These are phyloP conservation scores for Candida maris DNA, from an alignment of 805 yeast genomes.

Conservation along the genomic window DNA sequence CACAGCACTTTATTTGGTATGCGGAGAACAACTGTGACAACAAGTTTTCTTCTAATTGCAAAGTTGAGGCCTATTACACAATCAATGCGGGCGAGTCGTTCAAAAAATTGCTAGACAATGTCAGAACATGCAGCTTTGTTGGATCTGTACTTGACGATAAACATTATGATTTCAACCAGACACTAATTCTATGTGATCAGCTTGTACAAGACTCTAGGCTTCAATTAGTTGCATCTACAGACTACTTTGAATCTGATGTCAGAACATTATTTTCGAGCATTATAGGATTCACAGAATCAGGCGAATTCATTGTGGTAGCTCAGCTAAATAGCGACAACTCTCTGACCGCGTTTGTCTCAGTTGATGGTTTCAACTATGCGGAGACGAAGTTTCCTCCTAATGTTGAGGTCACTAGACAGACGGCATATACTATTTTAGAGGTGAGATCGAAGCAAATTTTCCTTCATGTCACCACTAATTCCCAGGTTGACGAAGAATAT, in stretches of 20 bases:
- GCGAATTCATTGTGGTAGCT: slow-evolving; percentile 74
- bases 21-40: slow-evolving; percentile 59
- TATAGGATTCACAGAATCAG: slow-evolving; percentile 70
- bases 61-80: slow-evolving; percentile 56
- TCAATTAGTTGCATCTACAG: slow-evolving; percentile 43
- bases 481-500: slow-evolving; percentile 48
- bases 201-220: slow-evolving; percentile 27
- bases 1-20: slow-evolving; percentile 62
- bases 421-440: slow-evolving; percentile 77
- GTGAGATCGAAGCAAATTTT: slow-evolving; percentile 69
- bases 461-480: slow-evolving; percentile 73
- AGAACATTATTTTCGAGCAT: slow-evolving; percentile 49
- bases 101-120: slow-evolving; percentile 48
- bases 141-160: slow-evolving; percentile 44
- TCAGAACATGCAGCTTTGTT: slow-evolving; percentile 63
- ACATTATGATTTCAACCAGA: slow-evolving; percentile 32
- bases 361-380: slow-evolving; percentile 74
- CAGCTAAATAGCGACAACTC: slow-evolving; percentile 46
- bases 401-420: slow-evolving; percentile 54
- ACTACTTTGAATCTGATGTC: slow-evolving; percentile 44
- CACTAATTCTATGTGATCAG: slow-evolving; percentile 65
- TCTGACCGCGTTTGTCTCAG: slow-evolving; percentile 67
- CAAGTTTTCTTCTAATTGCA: slow-evolving; percentile 45
- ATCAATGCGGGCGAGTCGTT: slow-evolving; percentile 66
- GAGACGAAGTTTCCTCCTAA: slow-evolving; percentile 74